Evolutionary conservation across 1,139 yeast genomes (phyloP).

Genomic region (Hemisphaericaspora xylanilytica): DNA sequence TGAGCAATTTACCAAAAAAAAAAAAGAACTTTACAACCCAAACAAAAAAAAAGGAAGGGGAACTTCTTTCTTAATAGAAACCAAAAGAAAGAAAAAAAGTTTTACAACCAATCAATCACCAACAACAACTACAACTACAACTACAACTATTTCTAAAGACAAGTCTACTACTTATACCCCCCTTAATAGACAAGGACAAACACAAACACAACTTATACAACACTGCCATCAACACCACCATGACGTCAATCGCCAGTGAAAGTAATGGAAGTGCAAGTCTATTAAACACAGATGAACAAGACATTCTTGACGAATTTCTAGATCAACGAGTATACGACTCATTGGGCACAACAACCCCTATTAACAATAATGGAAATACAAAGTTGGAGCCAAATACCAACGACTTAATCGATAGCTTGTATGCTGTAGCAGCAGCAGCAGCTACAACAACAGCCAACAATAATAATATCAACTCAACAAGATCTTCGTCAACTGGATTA

Average conservation of each 20-base stretch:
- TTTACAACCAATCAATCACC: background rate
- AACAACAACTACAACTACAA: background rate
- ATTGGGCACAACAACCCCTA: conserved; percentile 28
- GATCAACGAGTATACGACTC: conserved; percentile 55
- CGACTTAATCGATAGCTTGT: conserved; percentile 18
- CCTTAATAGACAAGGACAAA: background rate
- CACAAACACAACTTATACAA: background rate
- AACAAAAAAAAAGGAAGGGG: background rate
- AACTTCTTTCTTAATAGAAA: too few relatives aligned
- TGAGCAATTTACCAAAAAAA: background rate
- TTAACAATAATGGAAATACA: conserved; percentile 7
- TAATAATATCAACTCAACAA: background rate
- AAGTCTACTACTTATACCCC: background rate
- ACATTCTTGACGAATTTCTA: conserved; percentile 53
- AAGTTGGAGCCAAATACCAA: conserved; percentile 15
- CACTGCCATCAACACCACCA: background rate
- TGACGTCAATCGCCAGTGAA: conserved; percentile 9
- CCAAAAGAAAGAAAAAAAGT: too few relatives aligned
- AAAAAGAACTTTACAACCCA: background rate
- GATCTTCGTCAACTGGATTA: background rate
- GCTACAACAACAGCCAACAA: background rate
- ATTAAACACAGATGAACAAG: conserved; percentile 27
- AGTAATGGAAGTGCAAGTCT: conserved; percentile 1
- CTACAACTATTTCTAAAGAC: too few relatives aligned
- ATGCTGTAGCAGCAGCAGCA: conserved; percentile 10